Percentiles rank a stretch among this genome's conserved stretches.
phyloP scores from a whole-genome alignment of 805 yeast species.

The Candida tammaniensis region DNA sequence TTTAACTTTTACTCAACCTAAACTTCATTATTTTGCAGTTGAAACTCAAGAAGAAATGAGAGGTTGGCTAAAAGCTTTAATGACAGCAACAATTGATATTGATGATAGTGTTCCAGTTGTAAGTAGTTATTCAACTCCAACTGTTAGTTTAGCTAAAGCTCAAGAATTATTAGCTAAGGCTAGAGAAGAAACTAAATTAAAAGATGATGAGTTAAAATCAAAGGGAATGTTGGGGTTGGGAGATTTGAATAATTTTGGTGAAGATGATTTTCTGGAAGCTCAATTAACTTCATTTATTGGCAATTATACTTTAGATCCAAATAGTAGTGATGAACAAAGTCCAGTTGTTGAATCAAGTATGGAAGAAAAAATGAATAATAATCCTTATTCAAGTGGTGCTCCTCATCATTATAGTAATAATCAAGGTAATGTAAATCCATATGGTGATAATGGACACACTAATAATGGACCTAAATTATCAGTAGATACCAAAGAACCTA shows the following conservation, averaged over 20 bases:
- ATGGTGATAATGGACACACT: background rate
- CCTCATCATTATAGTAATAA: no score
- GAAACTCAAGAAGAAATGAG: conserved; percentile 90
- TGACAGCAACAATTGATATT: conserved; percentile 93
- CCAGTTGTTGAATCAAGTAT: conserved; percentile 34
- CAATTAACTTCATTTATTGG: conserved; percentile 15
- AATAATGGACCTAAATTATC: conserved; percentile 15
- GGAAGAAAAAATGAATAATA: conserved; percentile 6
- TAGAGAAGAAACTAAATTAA: conserved; percentile 64
- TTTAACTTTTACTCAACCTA: conserved; percentile 92
- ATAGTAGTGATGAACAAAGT: conserved; percentile 29
- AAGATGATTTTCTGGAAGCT: conserved; percentile 13
- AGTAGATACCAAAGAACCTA: conserved; percentile 34
- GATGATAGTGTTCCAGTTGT: conserved; percentile 91
- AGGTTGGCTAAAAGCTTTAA: conserved; percentile 89
- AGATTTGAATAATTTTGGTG: conserved; percentile 12
- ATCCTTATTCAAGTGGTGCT: background rate
- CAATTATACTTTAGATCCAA: conserved; percentile 18
- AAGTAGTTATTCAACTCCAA: conserved; percentile 93
- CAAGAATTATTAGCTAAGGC: conserved; percentile 83
- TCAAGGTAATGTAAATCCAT: no score
- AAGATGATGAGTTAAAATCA: conserved; percentile 49
- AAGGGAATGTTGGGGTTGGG: conserved; percentile 23
- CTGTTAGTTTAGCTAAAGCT: conserved; percentile 82
- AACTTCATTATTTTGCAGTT: conserved; percentile 93